phyloP scores from a whole-genome alignment of 2,329 filamentous ascomycete genomes.

The Purpureocillium lavendulum region DNA sequence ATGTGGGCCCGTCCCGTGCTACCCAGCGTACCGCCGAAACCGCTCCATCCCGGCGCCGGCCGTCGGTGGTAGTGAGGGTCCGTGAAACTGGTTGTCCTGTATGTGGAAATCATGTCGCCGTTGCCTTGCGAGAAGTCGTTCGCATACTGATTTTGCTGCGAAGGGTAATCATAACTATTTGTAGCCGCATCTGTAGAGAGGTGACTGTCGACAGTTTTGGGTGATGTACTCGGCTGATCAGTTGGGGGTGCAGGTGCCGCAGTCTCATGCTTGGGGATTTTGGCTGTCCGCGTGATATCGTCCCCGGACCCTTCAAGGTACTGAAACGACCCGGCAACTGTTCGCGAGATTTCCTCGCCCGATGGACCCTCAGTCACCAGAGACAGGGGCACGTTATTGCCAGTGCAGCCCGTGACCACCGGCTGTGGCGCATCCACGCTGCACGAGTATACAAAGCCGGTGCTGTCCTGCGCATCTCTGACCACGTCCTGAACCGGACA shows the following conservation, averaged over 20 bases:
- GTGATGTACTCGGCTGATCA: constrained; percentile 30
- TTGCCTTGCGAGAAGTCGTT: constrained; percentile 30
- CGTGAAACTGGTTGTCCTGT: constrained; percentile 42
- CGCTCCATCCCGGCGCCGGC: constrained; percentile 28
- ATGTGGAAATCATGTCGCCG: constrained; percentile 47
- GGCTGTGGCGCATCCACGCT: constrained; percentile 61
- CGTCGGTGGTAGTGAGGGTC: constrained; percentile 38
- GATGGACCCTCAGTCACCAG: constrained; percentile 43
- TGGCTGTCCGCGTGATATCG: constrained; percentile 29
- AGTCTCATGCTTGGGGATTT: constrained; percentile 27
- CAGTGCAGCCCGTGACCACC: constrained; percentile 39
- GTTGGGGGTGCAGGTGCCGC: constrained; percentile 24
- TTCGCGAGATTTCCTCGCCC: constrained; percentile 45
- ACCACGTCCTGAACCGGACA: constrained; percentile 52
- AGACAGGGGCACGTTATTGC: constrained; percentile 45
- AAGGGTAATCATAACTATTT: constrained; percentile 38
- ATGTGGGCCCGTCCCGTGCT: constrained; percentile 27
- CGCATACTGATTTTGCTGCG: constrained; percentile 31
- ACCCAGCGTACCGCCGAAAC: constrained; percentile 31
- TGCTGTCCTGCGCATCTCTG: constrained; percentile 47
- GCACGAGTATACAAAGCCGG: constrained; percentile 63
- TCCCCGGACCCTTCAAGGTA: constrained; percentile 42
- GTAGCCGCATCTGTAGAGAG: constrained; percentile 28
- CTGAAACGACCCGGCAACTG: constrained; percentile 36
- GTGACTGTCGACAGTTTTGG: constrained; percentile 32